phyloP scores from a whole-genome alignment of 1,139 yeast species.

The Petasospora fabianii region DNA sequence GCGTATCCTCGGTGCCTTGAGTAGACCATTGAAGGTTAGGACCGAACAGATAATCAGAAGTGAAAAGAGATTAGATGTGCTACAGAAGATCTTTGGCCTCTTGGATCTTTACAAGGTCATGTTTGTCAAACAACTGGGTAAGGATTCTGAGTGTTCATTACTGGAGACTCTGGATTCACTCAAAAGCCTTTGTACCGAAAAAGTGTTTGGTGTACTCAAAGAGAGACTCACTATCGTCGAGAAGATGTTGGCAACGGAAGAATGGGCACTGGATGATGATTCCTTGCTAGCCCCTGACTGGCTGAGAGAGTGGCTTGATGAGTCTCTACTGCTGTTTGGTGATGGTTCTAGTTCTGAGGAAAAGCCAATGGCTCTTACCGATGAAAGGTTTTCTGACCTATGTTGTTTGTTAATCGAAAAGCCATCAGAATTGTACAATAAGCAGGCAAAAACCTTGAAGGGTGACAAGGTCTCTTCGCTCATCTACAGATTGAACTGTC shows the following conservation, averaged over 20 bases:
- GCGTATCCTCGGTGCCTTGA: conserved; percentile 46
- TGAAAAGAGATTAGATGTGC: conserved; percentile 53
- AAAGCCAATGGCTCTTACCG: conserved; percentile 39
- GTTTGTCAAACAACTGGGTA: conserved; percentile 46
- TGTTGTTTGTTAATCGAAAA: conserved; percentile 40
- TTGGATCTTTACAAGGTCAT: conserved; percentile 66
- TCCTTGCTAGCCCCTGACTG: conserved; percentile 72
- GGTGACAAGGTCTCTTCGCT: conserved; percentile 12
- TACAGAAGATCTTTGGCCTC: conserved; percentile 59
- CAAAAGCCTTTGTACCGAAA: conserved; percentile 35
- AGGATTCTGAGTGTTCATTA: conserved; percentile 13
- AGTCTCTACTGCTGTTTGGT: conserved; percentile 43
- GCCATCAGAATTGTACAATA: conserved; percentile 44
- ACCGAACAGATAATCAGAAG: conserved; percentile 67
- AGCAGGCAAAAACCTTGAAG: conserved; percentile 34
- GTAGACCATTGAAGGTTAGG: conserved; percentile 48
- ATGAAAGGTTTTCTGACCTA: conserved; percentile 35
- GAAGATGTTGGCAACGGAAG: conserved; percentile 24
- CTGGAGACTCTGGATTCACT: conserved; percentile 20
- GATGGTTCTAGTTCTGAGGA: conserved; percentile 24
- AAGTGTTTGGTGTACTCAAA: conserved; percentile 39
- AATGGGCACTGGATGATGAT: conserved; percentile 28
- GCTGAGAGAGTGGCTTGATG: conserved; percentile 54
- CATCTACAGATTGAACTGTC: conserved; percentile 53
- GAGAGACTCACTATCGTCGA: conserved; percentile 43